Conservation (phyloP, 305 asterid species). For the Coffea humblotiana region DNA sequence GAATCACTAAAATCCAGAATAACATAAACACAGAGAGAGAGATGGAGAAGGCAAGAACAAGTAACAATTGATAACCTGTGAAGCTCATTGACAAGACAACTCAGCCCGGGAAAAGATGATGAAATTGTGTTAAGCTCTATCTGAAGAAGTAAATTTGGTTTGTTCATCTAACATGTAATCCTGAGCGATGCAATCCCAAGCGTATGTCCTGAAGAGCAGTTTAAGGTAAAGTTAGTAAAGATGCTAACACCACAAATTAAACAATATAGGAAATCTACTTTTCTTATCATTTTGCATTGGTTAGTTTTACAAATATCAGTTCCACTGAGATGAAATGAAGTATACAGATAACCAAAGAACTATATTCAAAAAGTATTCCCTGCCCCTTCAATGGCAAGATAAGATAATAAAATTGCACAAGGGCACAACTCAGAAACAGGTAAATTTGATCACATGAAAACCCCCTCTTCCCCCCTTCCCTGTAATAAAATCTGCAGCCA, state of each 20-base stretch:
- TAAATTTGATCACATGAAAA: not conserved
- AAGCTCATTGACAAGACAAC: constrained; percentile 88
- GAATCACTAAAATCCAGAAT: not conserved
- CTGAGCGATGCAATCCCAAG: constrained; percentile 95
- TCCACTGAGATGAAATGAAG: not conserved
- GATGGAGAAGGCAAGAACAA: not conserved
- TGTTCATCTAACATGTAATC: constrained; percentile 96
- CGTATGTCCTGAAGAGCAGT: constrained; percentile 70
- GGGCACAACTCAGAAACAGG: not conserved
- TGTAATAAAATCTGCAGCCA: not conserved
- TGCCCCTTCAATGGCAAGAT: not conserved
- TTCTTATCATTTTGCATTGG: not conserved
- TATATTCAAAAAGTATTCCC: not conserved
- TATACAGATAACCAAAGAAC: not conserved
- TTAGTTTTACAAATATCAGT: not conserved
- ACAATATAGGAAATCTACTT: constrained; percentile 1
- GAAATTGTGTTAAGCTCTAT: constrained; percentile 97
- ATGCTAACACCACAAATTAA: constrained; percentile 9
- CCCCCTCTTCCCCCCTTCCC: not conserved
- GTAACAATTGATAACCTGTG: constrained; percentile 68
- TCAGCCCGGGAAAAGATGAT: constrained; percentile 87
- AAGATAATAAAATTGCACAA: not conserved
- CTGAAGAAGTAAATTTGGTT: constrained; percentile 85
- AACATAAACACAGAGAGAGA: not conserved
- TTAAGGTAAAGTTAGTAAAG: constrained; percentile 27